Evolutionary conservation across 805 yeast genomes (phyloP), one percentile per base, ranked within the genome.

Genomic region (Yarrowia sp.): DNA sequence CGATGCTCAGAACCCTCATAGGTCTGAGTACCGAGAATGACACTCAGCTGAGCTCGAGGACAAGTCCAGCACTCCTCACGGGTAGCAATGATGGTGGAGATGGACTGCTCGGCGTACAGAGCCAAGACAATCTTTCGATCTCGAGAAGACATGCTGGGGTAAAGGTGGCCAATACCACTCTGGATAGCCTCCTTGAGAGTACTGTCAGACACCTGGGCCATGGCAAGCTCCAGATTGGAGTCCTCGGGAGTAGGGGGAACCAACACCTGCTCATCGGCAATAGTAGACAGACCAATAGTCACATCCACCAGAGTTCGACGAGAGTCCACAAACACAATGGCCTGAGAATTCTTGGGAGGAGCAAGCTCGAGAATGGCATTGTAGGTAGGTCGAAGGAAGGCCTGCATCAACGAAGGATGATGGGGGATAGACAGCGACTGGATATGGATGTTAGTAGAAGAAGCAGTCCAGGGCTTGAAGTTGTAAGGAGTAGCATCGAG

Each of bases 1-100:
- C 92, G 76, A 69, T 86, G 90, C 68, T 89, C 96, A 58, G 80
- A 82, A 0, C 90, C 93, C 50, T 90, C 95, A 71, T 79, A 88
- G 17, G 75, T 78, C 69, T 84, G 87, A 0, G 97, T 91, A 11
- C 96, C 90, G 65, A 87, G 72, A 5, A 93, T 79, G 32, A 88
- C 74, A 2, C 88, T 89, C 55, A 79, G 74, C 44, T 80, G 76
- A 0, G 90, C 84, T 0, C 74, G 44, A 0, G 92, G 90, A 8
- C 75, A 74, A 67, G 75, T 79, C 47, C 73, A 68, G 42, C 85
- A 79, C 2, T 85, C 79, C 1, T 86, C 92, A 64, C 81, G 80
- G 0, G 92, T 78, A 0, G 87, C 86, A 17, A 92, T 66, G n/a
- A 92, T 66, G 8, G 87, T 75, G 4, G 82, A 75, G 14, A 92